Conservation (phyloP, 2,329 filamentous ascomycete genomes). For the Alternaria longipes region DNA sequence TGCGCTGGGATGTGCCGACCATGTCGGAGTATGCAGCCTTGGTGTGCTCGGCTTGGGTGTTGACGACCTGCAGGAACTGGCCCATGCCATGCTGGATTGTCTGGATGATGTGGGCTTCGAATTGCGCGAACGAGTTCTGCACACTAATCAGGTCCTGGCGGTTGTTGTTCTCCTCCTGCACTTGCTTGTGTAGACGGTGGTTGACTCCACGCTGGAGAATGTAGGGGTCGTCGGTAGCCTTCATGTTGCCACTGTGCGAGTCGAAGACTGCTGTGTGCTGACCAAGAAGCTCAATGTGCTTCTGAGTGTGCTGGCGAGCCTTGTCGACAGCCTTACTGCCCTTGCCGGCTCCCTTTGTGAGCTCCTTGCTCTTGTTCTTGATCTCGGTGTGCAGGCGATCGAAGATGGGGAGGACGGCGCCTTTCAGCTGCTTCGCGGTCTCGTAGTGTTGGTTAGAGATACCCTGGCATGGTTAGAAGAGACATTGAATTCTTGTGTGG, state of each 20-base stretch:
- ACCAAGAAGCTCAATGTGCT: slow-evolving; percentile 93
- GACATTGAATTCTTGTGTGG: fast-evolving
- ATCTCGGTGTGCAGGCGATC: slow-evolving; percentile 94
- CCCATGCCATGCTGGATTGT: slow-evolving; percentile 84
- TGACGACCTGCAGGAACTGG: slow-evolving; percentile 82
- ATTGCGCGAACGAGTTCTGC: slow-evolving; percentile 88
- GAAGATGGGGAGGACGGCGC: slow-evolving; percentile 84
- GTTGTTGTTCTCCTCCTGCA: slow-evolving; percentile 95
- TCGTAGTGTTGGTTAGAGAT: slow-evolving; percentile 89
- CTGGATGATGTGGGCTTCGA: slow-evolving; percentile 85
- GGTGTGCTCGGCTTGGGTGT: slow-evolving; percentile 81
- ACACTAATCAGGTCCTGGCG: slow-evolving; percentile 88
- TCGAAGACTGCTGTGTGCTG: slow-evolving; percentile 85
- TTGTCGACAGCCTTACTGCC: slow-evolving; percentile 91
- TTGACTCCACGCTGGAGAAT: slow-evolving; percentile 82
- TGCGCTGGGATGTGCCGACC: slow-evolving; percentile 75
- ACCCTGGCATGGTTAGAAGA: slow-evolving; percentile 60
- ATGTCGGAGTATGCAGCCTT: slow-evolving; percentile 86
- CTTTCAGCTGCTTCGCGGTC: slow-evolving; percentile 89
- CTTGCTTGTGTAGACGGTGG: slow-evolving; percentile 87
- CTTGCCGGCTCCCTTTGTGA: slow-evolving; percentile 81
- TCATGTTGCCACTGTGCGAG: slow-evolving; percentile 75
- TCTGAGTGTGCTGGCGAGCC: slow-evolving; percentile 84
- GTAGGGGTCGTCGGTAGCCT: slow-evolving; percentile 84
- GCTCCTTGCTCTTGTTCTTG: slow-evolving; percentile 94